phyloP scores from a whole-genome alignment of 2,329 filamentous ascomycete genomes.

The Clathrospora elynae region DNA sequence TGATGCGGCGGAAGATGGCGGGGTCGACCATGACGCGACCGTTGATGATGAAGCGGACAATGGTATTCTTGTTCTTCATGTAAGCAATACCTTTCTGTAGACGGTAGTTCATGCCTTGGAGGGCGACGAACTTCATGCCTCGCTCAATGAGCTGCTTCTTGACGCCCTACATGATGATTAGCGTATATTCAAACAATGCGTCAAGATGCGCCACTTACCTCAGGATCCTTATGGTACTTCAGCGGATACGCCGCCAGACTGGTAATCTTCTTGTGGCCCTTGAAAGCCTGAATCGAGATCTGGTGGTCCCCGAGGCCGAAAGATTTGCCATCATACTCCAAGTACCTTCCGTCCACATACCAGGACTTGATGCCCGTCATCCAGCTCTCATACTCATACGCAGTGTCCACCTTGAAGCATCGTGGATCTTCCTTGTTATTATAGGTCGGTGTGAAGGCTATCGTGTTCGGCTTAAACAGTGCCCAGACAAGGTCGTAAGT shows the following conservation, averaged over 20 bases:
- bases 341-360: constrained; percentile 74
- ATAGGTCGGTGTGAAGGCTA: constrained; percentile 78
- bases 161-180: constrained; percentile 51
- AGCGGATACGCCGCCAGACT: constrained; percentile 78
- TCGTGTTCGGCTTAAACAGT: constrained; percentile 82
- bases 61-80: constrained; percentile 75
- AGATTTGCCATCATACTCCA: constrained; percentile 86
- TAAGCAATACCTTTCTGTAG: constrained; percentile 84
- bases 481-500: constrained; percentile 90
- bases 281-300: constrained; percentile 74
- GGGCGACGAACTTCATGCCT: constrained; percentile 79
- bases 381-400: constrained; percentile 70
- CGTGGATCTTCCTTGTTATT: constrained; percentile 76
- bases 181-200: background rate
- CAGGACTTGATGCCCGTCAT: constrained; percentile 74
- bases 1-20: constrained; percentile 78
- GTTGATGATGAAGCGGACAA: constrained; percentile 82
- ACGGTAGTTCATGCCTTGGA: constrained; percentile 84
- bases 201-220: constrained; percentile 30
- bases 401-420: constrained; percentile 80
- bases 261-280: constrained; percentile 80
- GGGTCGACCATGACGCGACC: constrained; percentile 89
- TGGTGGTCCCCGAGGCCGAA: constrained; percentile 77
- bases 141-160: constrained; percentile 73
- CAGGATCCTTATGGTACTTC: constrained; percentile 76